A percentile compares a stretch with the other conserved stretches of the same genome.
These are phyloP conservation scores for Psilocybe azurescens DNA, from an alignment of 768 basidiomycete genomes.

Conservation along the genomic window DNA sequence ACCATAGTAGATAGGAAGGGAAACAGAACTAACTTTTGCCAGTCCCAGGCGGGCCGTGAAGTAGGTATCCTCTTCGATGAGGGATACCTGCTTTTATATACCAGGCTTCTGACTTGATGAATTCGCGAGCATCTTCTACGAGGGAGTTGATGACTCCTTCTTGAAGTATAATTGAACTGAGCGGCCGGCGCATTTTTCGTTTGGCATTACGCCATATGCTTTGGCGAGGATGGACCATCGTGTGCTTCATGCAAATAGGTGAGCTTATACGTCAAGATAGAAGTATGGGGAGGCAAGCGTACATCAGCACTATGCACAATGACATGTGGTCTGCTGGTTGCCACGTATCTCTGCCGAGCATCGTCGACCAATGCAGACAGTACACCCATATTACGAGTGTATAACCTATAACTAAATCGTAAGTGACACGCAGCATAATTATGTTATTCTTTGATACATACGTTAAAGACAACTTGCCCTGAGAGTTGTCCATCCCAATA, in stretches of 20 bases:
- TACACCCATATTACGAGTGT: constrained; percentile 46
- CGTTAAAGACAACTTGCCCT: constrained; percentile 35
- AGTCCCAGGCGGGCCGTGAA: constrained; percentile 66
- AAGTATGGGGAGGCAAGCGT: constrained; percentile 2
- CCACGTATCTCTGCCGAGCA: constrained; percentile 44
- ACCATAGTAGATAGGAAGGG: neutral
- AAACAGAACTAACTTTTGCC: constrained; percentile 55
- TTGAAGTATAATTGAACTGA: constrained; percentile 58
- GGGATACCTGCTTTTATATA: constrained; percentile 62
- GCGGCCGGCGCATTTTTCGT: constrained; percentile 53
- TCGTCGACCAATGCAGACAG: constrained; percentile 48
- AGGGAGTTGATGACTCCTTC: constrained; percentile 51
- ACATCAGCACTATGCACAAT: constrained; percentile 44
- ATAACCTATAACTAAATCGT: constrained; percentile 36
- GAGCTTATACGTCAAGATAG: neutral
- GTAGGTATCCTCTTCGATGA: constrained; percentile 58
- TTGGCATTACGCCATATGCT: constrained; percentile 49
- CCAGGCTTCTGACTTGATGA: constrained; percentile 60
- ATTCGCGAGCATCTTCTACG: constrained; percentile 56
- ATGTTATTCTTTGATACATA: constrained; percentile 26
- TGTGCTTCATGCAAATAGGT: neutral
- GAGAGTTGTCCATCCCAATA: neutral
- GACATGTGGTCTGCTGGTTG: constrained; percentile 45
- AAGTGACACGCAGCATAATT: neutral
- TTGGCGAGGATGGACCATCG: constrained; percentile 38